Percentiles rank a stretch among this genome's conserved stretches.
Conservation (phyloP, 2,329 filamentous ascomycete species). For the Colletotrichum trifolii region DNA sequence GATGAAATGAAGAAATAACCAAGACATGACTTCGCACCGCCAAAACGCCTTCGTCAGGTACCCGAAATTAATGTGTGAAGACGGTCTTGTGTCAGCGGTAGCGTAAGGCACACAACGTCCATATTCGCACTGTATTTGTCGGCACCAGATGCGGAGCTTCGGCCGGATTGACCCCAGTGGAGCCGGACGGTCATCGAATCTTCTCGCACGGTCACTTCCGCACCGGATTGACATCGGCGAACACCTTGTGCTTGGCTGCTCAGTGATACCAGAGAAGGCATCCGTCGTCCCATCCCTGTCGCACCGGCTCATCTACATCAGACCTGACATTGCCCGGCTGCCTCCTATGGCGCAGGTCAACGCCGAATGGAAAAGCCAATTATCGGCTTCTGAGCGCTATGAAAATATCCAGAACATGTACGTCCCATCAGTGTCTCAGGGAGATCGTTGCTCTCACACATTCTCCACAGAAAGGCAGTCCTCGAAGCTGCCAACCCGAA, state of each 20-base stretch:
- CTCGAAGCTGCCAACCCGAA: constrained; percentile 26
- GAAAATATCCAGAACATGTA: constrained; percentile 72
- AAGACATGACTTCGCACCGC: constrained; percentile 17
- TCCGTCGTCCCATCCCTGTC: background rate
- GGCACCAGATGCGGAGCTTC: background rate
- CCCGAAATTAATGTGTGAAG: constrained; percentile 6
- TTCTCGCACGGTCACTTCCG: constrained; percentile 21
- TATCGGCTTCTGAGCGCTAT: constrained; percentile 71
- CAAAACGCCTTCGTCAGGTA: constrained; percentile 30
- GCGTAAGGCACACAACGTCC: too few relatives aligned
- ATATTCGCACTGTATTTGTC: constrained; percentile 6
- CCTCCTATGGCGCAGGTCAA: constrained; percentile 35
- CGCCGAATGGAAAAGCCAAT: constrained; percentile 59
- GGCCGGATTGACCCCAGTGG: background rate
- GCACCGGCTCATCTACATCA: background rate
- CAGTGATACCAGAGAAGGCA: constrained; percentile 9
- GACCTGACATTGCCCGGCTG: background rate
- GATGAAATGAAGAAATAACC: constrained; percentile 8
- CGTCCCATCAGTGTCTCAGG: constrained; percentile 42
- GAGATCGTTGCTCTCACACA: background rate
- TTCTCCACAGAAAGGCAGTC: constrained; percentile 23
- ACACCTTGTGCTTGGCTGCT: constrained; percentile 8
- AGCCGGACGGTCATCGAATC: constrained; percentile 15
- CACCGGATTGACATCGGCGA: constrained; percentile 1
- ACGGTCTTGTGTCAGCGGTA: too few relatives aligned